phyloP scores from a whole-genome alignment of 139 green algal genomes.

The Coccomyxa sp. region DNA sequence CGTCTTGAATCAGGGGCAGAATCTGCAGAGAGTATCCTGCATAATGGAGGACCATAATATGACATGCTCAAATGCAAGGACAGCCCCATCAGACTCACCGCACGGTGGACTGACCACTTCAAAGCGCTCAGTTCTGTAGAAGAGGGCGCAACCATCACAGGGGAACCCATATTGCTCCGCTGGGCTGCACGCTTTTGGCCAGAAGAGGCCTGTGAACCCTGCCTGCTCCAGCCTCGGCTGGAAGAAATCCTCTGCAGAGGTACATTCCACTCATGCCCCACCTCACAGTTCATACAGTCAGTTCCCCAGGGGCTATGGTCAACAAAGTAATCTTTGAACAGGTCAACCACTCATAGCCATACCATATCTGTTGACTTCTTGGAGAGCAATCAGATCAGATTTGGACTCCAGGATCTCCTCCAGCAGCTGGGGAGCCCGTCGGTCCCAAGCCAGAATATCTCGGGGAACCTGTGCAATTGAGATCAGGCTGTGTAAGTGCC shows the following conservation, averaged over 20 bases:
- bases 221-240: conserved; percentile 10
- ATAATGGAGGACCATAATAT: too few species aligned
- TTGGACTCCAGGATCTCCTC: conserved; percentile 1
- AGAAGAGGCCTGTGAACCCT: conserved; percentile 25
- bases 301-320: background rate
- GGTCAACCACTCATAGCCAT: conserved; percentile 1
- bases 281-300: background rate
- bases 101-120: conserved; percentile 2
- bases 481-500: too few species aligned
- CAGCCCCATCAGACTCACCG: conserved; percentile 16
- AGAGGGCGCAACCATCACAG: conserved; percentile 41
- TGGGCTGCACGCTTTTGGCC: conserved; percentile 41
- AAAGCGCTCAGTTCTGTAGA: conserved; percentile 35
- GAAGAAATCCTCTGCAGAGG: conserved; percentile 19
- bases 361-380: conserved; percentile 47
- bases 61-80: too few species aligned
- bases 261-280: background rate
- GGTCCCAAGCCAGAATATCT: conserved; percentile 37
- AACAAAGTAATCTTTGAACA: background rate
- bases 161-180: conserved; percentile 36
- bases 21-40: too few species aligned
- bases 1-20: background rate
- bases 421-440: conserved; percentile 38
- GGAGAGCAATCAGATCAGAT: conserved; percentile 23
- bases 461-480: conserved; percentile 10